Conservation (phyloP, 108 stramenopile genomes). For the Skeletonema tropicum region DNA sequence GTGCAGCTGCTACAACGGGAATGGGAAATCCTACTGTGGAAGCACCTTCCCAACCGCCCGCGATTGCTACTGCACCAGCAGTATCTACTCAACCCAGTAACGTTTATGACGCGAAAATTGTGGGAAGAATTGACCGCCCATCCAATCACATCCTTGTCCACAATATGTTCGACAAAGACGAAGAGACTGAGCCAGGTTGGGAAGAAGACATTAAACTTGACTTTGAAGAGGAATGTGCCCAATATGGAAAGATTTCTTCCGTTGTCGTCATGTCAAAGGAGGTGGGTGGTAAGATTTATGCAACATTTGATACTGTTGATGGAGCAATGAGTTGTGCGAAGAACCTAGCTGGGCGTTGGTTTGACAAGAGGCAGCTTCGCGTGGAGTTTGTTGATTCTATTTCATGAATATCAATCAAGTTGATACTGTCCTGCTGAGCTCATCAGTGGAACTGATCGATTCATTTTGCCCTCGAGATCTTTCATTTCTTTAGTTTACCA, state of each 20-base stretch:
- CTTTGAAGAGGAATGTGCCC: slow-evolving; percentile 86
- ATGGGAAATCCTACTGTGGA: slow-evolving; percentile 18
- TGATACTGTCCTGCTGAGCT: slow-evolving; percentile 2
- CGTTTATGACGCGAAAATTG: slow-evolving; percentile 37
- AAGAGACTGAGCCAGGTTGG: slow-evolving; percentile 92
- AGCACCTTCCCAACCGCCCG: slow-evolving; percentile 16
- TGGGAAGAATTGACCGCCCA: slow-evolving; percentile 47
- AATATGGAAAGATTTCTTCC: slow-evolving; percentile 80
- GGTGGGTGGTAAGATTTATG: slow-evolving; percentile 93
- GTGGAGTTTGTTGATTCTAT: slow-evolving; percentile 79
- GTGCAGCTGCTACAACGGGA: slow-evolving; percentile 44
- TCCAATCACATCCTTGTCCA: slow-evolving; percentile 75
- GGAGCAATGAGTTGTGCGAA: slow-evolving; percentile 80
- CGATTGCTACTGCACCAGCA: background rate
- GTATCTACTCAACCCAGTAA: slow-evolving; percentile 26
- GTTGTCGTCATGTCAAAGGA: slow-evolving; percentile 77
- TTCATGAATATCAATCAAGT: slow-evolving; percentile 14
- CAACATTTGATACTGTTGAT: slow-evolving; percentile 70
- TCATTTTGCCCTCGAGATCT: background rate
- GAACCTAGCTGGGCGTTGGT: slow-evolving; percentile 93
- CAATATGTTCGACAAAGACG: slow-evolving; percentile 95
- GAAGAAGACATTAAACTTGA: slow-evolving; percentile 89
- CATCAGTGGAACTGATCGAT: background rate
- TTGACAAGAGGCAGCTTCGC: slow-evolving; percentile 89
- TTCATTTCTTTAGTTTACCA: slow-evolving; percentile 4